Evolutionary conservation across 768 basidiomycete species (phyloP), one percentile per base, ranked within the genome.

Genomic region (Lactarius evosmus): DNA sequence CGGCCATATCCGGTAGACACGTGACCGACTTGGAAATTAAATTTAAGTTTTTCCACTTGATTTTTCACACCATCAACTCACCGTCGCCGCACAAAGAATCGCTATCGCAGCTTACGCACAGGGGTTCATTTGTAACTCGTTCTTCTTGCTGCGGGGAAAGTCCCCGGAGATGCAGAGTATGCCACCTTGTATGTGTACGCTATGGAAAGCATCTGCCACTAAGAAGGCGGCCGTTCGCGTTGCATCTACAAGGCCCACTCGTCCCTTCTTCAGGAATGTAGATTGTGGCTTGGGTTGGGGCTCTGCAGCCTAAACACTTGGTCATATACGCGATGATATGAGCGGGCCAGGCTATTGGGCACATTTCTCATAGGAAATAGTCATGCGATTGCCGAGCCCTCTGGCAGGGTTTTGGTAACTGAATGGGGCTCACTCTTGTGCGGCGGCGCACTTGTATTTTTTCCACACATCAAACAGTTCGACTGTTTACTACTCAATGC

Each of bases 341-440:
- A 91, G 89, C 83, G 73, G 74, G 71, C 74, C 70, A 77, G 74
- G 72, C 73, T 74, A 25, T 74, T 79, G 80, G 76, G 68, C 72
- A 75, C 71, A 84, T 89, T 91, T 81, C 89, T 91, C 89, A 88
- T 91, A 86, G 85, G 80, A 77, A 46, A 91, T 73, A 91, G 89
- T 89, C 83, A 91, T 91, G 83, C 89, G 89, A 85, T 91, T 85
- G 85, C 82, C 66, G 80, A 78, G 54, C 52, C 29, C 0, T 30
- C 16, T 30, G 74, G 63, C 71, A 72, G 69, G 62, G 63, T 65
- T 69, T 78, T 81, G 80, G 76, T 84, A 89, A 89, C 89, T 81
- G 84, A 91, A 91, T 90, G 89, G 89, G 89, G 89, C 89, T 91
- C 87, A 90, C 88, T 91, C 87, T 89, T 82, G 74, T 78, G 78